A percentile compares a stretch with the other conserved stretches of the same genome.
Conservation (phyloP, 2,329 filamentous ascomycete genomes). For the Botrytis galanthina region DNA sequence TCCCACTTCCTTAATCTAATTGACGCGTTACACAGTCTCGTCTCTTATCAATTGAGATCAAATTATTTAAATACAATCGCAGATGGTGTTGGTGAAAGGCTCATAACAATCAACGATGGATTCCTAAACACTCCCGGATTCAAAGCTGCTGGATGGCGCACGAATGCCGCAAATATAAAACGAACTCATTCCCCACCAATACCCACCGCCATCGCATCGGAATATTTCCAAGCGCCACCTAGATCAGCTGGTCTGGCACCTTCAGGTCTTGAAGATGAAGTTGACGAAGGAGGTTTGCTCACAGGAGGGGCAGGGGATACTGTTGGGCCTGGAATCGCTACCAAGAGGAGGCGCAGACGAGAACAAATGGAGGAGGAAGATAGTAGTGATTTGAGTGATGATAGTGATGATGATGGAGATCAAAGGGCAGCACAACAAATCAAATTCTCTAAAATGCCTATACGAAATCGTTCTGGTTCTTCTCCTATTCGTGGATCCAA, state of each 20-base stretch:
- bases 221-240: slow-evolving; percentile 76
- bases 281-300: slow-evolving; percentile 65
- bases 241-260: slow-evolving; percentile 54
- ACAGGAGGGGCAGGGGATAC: slow-evolving; percentile 66
- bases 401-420: slow-evolving; percentile 76
- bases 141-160: slow-evolving; percentile 77
- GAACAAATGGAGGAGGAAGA: slow-evolving; percentile 77
- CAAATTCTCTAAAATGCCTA: slow-evolving; percentile 93
- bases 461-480: slow-evolving; percentile 80
- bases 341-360: slow-evolving; percentile 62
- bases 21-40: slow-evolving; percentile 55
- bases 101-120: slow-evolving; percentile 76
- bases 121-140: slow-evolving; percentile 79
- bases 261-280: slow-evolving; percentile 62
- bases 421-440: slow-evolving; percentile 80
- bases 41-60: slow-evolving; percentile 77
- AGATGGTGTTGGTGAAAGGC: slow-evolving; percentile 79
- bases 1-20: background rate
- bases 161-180: slow-evolving; percentile 72
- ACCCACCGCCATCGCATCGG: slow-evolving; percentile 75
- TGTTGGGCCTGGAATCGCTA: slow-evolving; percentile 64
- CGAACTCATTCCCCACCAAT: slow-evolving; percentile 84
- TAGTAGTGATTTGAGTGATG: slow-evolving; percentile 80
- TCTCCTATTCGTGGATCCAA: slow-evolving; percentile 75
- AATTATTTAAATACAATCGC: slow-evolving; percentile 77